phyloP scores from a whole-genome alignment of 306 rosid species.

The Lithocarpus polystachyus region DNA sequence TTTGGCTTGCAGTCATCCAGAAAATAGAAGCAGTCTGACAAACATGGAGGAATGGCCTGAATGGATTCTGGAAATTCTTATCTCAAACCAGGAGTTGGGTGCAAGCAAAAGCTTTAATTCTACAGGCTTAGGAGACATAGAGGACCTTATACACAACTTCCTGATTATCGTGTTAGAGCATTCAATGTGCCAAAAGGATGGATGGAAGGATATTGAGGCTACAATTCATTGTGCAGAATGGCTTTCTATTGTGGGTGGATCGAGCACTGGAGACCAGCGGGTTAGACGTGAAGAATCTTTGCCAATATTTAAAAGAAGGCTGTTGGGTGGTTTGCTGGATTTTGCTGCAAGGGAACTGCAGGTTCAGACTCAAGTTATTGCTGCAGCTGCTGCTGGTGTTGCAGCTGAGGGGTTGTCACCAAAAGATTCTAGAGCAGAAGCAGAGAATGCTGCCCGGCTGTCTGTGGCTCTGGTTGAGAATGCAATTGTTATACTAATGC shows the following conservation, averaged over 20 bases:
- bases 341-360: constrained; percentile 85
- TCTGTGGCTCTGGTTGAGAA: constrained; percentile 96
- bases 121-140: constrained; percentile 68
- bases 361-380: constrained; percentile 95
- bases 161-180: constrained; percentile 74
- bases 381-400: constrained; percentile 94
- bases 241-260: constrained; percentile 97
- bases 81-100: constrained; percentile 84
- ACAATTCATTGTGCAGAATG: constrained; percentile 99
- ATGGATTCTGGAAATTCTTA: constrained; percentile 92
- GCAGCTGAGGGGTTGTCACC: constrained; percentile 95
- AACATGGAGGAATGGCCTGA: constrained; percentile 99
- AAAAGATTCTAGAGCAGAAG: constrained; percentile 73
- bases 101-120: constrained; percentile 49
- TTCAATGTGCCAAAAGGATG: constrained; percentile 96
- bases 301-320: constrained; percentile 92
- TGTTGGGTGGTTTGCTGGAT: constrained; percentile 82
- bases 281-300: constrained; percentile 88
- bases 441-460: constrained; percentile 87
- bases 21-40: constrained; percentile 68
- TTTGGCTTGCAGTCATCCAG: constrained; percentile 97
- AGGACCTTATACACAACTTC: constrained; percentile 80
- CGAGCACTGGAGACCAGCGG: constrained; percentile 90
- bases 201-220: constrained; percentile 99
- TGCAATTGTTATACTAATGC: constrained; percentile 96